Evolutionary conservation across 768 basidiomycete genomes (phyloP), one percentile per base, ranked within the genome.

Genomic region (Leccinum fibrillosum): DNA sequence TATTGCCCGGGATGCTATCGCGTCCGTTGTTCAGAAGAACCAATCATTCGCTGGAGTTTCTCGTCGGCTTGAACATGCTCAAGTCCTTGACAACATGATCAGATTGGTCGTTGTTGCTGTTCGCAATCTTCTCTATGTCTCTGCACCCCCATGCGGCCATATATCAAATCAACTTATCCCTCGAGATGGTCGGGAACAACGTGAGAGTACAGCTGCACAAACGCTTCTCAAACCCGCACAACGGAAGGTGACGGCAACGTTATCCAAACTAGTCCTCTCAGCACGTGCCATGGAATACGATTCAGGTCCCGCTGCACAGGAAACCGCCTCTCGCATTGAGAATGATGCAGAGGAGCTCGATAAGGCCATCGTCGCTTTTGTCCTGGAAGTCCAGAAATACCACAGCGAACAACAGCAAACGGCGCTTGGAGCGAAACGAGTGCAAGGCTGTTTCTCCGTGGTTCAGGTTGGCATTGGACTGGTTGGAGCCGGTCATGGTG

Each of bases 211-310:
- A 11, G 70, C 80, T 13, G 74, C 82, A 1, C 80, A 83, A 62
- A 78, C 85, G 3, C 76, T 88, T 8, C 77, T 93, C 45, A 93
- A 92, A 71, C 87, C 88, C 7, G 85, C 86, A 0, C 92, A 92
- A 57, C 80, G 91, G 53, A 92, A 91, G 65, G 88, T 96, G 32
- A 92, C 92, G 2, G 90, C 92, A 8, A 93, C 92, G 0, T 77
- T 96, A 9, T 94, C 92, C 19, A 89, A 94, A 69, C 79, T 98
- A 28, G 90, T 96, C 30, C 82, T 97, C 3, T 92, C 90, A 8
- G 86, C 92, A n/a, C 88, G 96, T 51, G 93, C 94, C 0, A 87
- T 92, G 74, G 85, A 89, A 65, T 91, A 90, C 59, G 88, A 92
- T 65, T 86, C 88, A 0, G 86, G 85, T 15, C 80, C 82, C 2